Percentiles rank a stretch among this genome's conserved stretches.
phyloP scores from a whole-genome alignment of 768 basidiomycete genomes.

The Agaricus subrufescens region DNA sequence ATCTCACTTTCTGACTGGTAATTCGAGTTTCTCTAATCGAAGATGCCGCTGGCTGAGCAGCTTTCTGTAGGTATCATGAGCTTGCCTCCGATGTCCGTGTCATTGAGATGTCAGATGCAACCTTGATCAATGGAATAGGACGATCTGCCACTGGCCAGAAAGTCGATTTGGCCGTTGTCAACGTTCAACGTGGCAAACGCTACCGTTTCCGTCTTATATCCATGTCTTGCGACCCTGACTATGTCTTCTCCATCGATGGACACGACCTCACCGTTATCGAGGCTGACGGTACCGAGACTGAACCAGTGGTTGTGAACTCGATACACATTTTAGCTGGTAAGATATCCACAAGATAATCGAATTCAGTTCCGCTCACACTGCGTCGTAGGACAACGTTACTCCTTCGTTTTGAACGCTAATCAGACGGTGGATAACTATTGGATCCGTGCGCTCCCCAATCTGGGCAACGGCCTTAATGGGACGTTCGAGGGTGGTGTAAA shows the following conservation, averaged over 20 bases:
- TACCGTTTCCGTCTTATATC: slow-evolving; percentile 54
- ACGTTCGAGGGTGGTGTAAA: slow-evolving; percentile 29
- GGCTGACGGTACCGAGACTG: slow-evolving; percentile 30
- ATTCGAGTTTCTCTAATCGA: not conserved
- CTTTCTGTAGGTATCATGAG: slow-evolving; percentile 29
- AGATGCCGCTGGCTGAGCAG: not conserved
- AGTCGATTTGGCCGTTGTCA: slow-evolving; percentile 37
- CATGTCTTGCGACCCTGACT: slow-evolving; percentile 45
- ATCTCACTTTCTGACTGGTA: slow-evolving; percentile 51
- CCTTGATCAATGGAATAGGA: slow-evolving; percentile 50
- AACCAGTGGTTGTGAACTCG: slow-evolving; percentile 31
- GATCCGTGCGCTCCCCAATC: slow-evolving; percentile 24
- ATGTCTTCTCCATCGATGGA: slow-evolving; percentile 37
- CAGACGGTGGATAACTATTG: slow-evolving; percentile 42
- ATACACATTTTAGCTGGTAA: slow-evolving; percentile 34
- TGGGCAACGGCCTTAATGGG: slow-evolving; percentile 10
- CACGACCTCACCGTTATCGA: slow-evolving; percentile 39
- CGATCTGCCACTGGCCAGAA: slow-evolving; percentile 38
- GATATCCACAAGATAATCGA: no score
- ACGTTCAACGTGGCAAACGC: slow-evolving; percentile 32
- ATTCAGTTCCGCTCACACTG: not conserved
- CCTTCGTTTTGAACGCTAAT: slow-evolving; percentile 32
- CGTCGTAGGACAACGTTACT: slow-evolving; percentile 31
- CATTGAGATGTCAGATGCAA: slow-evolving; percentile 28
- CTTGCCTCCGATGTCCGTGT: slow-evolving; percentile 17